A percentile compares a stretch with the other conserved stretches of the same genome.
Conservation (phyloP, 768 basidiomycete species). For the Suillus placidus region DNA sequence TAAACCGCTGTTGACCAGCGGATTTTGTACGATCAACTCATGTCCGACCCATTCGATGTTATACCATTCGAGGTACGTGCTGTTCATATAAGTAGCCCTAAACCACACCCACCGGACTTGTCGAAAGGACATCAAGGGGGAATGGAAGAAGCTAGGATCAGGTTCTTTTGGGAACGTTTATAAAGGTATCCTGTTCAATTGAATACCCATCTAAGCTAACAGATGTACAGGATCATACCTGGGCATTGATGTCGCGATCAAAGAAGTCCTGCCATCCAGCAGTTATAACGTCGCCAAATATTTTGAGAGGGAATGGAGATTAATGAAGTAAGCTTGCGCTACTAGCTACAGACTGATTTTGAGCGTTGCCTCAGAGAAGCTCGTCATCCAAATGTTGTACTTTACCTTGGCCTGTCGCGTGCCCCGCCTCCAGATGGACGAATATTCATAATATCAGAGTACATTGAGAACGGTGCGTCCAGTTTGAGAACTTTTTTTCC, state of each 20-base stretch:
- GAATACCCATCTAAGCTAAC: conserved; percentile 17
- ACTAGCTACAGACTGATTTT: conserved; percentile 9
- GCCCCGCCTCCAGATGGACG: conserved; percentile 78
- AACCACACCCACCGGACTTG: conserved; percentile 13
- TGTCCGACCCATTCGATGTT: conserved; percentile 82
- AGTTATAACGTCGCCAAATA: conserved; percentile 97
- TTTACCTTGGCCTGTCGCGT: conserved; percentile 87
- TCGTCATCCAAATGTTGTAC: conserved; percentile 89
- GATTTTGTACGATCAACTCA: conserved; percentile 13
- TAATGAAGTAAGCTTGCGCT: conserved; percentile 70
- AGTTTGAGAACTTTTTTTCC: not conserved
- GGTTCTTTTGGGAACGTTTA: conserved; percentile 94
- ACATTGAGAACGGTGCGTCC: conserved; percentile 74
- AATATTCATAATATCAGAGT: conserved; percentile 96
- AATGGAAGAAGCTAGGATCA: conserved; percentile 89
- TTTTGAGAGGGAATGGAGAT: conserved; percentile 97
- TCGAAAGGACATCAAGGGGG: conserved; percentile 77
- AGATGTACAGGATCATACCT: conserved; percentile 74
- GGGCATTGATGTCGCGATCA: conserved; percentile 95
- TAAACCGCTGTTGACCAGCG: conserved; percentile 1
- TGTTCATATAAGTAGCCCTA: not conserved
- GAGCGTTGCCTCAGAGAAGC: conserved; percentile 56
- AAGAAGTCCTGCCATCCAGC: conserved; percentile 89
- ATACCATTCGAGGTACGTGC: conserved; percentile 78
- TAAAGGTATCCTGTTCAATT: conserved; percentile 55